Conservation (phyloP, 2,329 filamentous ascomycete genomes). For the Phialophora expanda region DNA sequence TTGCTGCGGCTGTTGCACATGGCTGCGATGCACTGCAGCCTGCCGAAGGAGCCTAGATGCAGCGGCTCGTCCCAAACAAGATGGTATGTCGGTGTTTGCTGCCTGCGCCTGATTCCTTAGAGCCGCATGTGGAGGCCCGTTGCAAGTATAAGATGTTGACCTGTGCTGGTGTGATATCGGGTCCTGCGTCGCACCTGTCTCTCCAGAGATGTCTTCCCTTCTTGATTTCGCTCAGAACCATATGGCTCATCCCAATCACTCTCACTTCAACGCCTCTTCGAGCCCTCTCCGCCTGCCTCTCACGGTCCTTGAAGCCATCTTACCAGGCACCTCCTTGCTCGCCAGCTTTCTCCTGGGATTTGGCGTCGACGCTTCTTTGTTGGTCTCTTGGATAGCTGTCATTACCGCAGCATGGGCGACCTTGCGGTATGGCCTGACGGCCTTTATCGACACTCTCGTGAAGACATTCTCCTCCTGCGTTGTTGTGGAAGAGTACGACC, state of each 20-base stretch:
- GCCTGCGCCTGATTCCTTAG: neutral
- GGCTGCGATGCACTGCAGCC: neutral
- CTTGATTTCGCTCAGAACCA: neutral
- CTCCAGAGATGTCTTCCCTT: constrained; percentile 1
- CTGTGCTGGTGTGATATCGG: neutral
- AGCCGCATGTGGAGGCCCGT: neutral
- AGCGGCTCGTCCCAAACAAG: neutral
- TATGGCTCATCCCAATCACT: constrained; percentile 13
- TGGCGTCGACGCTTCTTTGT: constrained; percentile 56
- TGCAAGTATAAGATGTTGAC: neutral
- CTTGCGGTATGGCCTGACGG: constrained; percentile 45
- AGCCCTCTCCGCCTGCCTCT: constrained; percentile 48
- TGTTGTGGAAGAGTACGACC: constrained; percentile 61
- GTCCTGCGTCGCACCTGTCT: neutral
- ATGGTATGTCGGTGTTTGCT: neutral
- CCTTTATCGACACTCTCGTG: constrained; percentile 43
- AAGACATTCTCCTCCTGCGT: constrained; percentile 53
- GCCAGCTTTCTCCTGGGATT: constrained; percentile 52
- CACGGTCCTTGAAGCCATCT: constrained; percentile 56
- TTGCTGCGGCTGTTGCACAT: neutral
- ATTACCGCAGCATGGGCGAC: constrained; percentile 50
- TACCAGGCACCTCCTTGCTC: constrained; percentile 57
- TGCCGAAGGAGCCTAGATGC: neutral
- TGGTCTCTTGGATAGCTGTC: constrained; percentile 52
- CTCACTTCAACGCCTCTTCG: constrained; percentile 1